phyloP scores from a whole-genome alignment of 106 monocot genomes.

The Apostasia shenzhenica region DNA sequence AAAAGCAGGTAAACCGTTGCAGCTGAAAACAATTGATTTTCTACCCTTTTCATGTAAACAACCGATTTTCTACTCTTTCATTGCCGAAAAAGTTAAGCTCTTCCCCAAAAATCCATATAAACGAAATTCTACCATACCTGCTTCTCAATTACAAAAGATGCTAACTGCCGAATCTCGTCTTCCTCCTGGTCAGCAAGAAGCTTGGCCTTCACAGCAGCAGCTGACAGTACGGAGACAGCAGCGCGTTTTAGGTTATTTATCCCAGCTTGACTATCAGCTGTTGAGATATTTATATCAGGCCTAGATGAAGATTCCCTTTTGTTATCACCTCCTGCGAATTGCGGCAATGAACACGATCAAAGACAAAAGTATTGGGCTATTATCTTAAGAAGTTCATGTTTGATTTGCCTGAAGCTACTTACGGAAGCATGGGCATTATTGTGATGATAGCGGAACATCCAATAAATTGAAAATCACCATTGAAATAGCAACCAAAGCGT shows the following conservation, averaged over 20 bases:
- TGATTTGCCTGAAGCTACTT: too few species aligned
- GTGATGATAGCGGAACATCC: too few species aligned
- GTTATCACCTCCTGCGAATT: conserved; percentile 32
- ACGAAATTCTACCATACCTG: conserved; percentile 38
- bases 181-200: conserved; percentile 83
- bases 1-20: background rate
- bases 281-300: conserved; percentile 11
- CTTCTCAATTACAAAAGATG: conserved; percentile 61
- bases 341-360: background rate
- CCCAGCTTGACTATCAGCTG: conserved; percentile 19
- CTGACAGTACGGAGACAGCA: conserved; percentile 77
- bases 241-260: conserved; percentile 66
- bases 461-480: too few species aligned
- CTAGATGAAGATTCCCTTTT: conserved; percentile 12
- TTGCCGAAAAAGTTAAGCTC: background rate
- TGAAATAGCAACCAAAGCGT: too few species aligned
- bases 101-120: background rate
- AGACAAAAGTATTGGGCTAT: background rate
- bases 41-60: too few species aligned
- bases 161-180: conserved; percentile 66
- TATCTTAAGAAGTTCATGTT: too few species aligned
- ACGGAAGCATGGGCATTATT: too few species aligned
- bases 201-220: conserved; percentile 84
- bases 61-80: background rate
- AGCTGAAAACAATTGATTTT: background rate